Evolutionary conservation across 2,329 filamentous ascomycete species (phyloP), one percentile per base, ranked within the genome.

Genomic region (Ceratocystiopsis brevicomis): DNA sequence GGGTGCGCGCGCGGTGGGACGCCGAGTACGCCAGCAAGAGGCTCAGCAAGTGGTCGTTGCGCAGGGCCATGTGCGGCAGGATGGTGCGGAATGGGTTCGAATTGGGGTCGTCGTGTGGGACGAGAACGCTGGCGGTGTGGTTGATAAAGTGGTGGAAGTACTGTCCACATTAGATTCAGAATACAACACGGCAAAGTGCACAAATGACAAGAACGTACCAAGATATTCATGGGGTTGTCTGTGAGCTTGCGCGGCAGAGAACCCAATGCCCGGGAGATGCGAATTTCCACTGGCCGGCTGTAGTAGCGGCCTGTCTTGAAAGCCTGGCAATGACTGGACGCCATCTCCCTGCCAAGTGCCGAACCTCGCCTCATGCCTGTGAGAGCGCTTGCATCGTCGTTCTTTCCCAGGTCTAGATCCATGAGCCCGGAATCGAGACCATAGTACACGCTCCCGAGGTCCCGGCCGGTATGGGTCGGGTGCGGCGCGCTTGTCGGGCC

Each of bases 11-110:
- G 44, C 83, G 73, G 56, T 92, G 84, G 25, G 78, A 83, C n/a
- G 84, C 84, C 42, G 81, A 85, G 57, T 86, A 92, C 17, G 84
- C 79, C 19, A 92, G 67, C 40, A 90, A 64, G 32, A 92, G 64
- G 50, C 82, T 81, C 42, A 92, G 66, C 1, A 92, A 68, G 52
- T 85, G 79, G 42, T 74, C 69, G 50, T 81, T 76, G 46, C 66
- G 66, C 19, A 82, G 64, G 18, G 79, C 79, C 73, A 84, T 76
- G 57, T 64, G 60, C 0, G 68, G 67, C 6, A 70, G 54, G 37
- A 67, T 62, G 37, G 58, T 67, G 32, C 63, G 61, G 51, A 71
- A 68, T 2, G 67, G 68, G 48, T 73, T 72, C n/a, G 67, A 66
- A 37, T 64, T 60, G 30, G 59, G 59, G 37, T 68, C 64, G 53